Evolutionary conservation across 148 eudicot species (phyloP).

Genomic region (Dysphania ambrosioides): DNA sequence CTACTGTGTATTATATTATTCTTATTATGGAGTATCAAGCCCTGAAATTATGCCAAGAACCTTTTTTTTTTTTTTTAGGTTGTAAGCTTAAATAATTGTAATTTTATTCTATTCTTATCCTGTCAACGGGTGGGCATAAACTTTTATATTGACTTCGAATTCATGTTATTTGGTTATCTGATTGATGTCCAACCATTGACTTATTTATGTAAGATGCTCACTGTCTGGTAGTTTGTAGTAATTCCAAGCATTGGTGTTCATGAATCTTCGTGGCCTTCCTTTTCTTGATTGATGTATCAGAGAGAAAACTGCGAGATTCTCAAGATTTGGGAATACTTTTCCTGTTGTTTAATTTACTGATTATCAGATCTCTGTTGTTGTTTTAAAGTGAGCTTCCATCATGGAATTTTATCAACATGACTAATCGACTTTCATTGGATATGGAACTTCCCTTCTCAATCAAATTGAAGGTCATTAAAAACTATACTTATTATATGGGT

Average conservation of each 20-base stretch:
- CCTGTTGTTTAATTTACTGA: not conserved
- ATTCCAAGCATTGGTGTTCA: not conserved
- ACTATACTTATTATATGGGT: no score
- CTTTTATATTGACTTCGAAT: not conserved
- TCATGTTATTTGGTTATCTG: not conserved
- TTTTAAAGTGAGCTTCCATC: no score
- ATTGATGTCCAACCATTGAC: slow-evolving; percentile 5
- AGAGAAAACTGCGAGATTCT: slow-evolving; percentile 7
- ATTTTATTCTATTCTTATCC: slow-evolving; percentile 18
- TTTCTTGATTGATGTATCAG: not conserved
- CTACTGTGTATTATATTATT: no score
- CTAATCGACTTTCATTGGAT: no score
- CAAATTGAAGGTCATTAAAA: no score
- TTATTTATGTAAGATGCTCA: slow-evolving; percentile 10
- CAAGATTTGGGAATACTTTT: slow-evolving; percentile 16
- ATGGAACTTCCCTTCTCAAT: no score
- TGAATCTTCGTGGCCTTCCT: slow-evolving; percentile 14
- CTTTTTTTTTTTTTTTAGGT: no score
- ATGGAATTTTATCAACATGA: no score
- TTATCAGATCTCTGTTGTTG: no score
- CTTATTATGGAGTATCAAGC: no score
- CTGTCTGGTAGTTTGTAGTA: not conserved
- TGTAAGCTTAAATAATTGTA: not conserved
- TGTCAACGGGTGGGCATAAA: slow-evolving; percentile 21
- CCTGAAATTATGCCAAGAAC: no score